These are phyloP conservation scores for Ophiocordyceps camponoti-floridani DNA, from an alignment of 2,329 filamentous ascomycete species.

Conservation along the genomic window DNA sequence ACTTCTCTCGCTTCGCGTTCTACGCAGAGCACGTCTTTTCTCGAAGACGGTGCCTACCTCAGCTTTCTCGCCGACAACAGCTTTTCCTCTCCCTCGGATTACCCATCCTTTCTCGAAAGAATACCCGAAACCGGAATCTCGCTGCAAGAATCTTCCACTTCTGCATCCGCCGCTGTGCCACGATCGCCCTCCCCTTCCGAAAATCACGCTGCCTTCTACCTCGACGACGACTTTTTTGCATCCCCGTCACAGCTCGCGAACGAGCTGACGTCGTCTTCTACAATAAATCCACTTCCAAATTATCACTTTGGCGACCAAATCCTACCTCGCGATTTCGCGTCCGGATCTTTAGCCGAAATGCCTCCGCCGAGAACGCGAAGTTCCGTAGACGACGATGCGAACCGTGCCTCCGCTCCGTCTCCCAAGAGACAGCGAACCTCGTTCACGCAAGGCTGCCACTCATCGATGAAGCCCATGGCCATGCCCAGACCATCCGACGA, in stretches of 20 bases:
- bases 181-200: too few relatives aligned
- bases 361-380: constrained; percentile 1
- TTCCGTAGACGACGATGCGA: neutral
- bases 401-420: constrained; percentile 2
- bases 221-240: too few relatives aligned
- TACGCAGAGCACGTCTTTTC: neutral
- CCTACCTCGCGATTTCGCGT: neutral
- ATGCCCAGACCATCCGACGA: constrained; percentile 5
- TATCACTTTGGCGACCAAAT: neutral
- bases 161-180: too few relatives aligned
- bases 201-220: too few relatives aligned
- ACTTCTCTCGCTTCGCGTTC: neutral
- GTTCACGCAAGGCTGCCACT: neutral
- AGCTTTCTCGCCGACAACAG: constrained; percentile 10
- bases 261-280: neutral
- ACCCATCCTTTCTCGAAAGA: constrained; percentile 11
- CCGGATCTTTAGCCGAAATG: constrained; percentile 6
- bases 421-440: constrained; percentile 10
- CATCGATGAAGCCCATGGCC: neutral
- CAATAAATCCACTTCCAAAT: neutral
- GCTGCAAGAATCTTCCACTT: too few relatives aligned
- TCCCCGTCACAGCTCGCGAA: neutral
- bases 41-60: constrained; percentile 9
- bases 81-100: constrained; percentile 18
- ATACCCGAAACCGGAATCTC: neutral